Percentiles rank a stretch among this genome's conserved stretches.
phyloP scores from a whole-genome alignment of 1,284 basidiomycete genomes.

The Rhodofomes roseus region DNA sequence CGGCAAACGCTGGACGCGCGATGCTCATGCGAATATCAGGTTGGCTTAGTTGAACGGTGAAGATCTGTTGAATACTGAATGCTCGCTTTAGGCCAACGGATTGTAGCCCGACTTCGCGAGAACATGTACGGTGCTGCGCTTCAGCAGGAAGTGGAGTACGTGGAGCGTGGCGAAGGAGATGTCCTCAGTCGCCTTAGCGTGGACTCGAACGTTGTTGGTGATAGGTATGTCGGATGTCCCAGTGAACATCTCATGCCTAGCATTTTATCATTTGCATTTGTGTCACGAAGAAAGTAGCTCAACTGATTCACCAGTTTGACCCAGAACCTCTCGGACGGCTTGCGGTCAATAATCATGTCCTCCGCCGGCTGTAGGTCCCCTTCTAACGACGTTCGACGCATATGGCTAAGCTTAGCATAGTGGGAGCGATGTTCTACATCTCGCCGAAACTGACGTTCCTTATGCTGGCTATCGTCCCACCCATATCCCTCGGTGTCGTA shows the following conservation, averaged over 20 bases:
- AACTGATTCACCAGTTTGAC: conserved; percentile 59
- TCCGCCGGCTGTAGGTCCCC: conserved; percentile 74
- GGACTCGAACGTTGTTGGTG: conserved; percentile 93
- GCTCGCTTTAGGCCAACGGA: conserved; percentile 68
- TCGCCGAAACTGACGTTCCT: conserved; percentile 87
- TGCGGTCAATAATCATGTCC: conserved; percentile 85
- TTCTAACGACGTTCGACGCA: neutral
- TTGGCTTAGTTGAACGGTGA: conserved; percentile 24
- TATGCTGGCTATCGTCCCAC: conserved; percentile 94
- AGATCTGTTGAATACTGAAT: neutral
- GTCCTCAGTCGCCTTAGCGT: conserved; percentile 89
- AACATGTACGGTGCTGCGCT: conserved; percentile 80
- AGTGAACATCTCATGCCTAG: no score
- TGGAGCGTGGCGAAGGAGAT: conserved; percentile 92
- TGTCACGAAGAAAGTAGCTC: conserved; percentile 1
- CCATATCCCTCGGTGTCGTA: conserved; percentile 92
- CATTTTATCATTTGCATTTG: neutral
- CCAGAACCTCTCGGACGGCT: conserved; percentile 88
- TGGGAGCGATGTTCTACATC: conserved; percentile 95
- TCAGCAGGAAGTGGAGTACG: conserved; percentile 88
- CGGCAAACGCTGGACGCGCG: conserved; percentile 84
- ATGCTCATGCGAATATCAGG: conserved; percentile 87
- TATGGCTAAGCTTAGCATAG: conserved; percentile 33
- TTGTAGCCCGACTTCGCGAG: conserved; percentile 87
- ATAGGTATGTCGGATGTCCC: conserved; percentile 54